These are phyloP conservation scores for Suillus lakei DNA, from an alignment of 768 basidiomycete species.

Conservation along the genomic window DNA sequence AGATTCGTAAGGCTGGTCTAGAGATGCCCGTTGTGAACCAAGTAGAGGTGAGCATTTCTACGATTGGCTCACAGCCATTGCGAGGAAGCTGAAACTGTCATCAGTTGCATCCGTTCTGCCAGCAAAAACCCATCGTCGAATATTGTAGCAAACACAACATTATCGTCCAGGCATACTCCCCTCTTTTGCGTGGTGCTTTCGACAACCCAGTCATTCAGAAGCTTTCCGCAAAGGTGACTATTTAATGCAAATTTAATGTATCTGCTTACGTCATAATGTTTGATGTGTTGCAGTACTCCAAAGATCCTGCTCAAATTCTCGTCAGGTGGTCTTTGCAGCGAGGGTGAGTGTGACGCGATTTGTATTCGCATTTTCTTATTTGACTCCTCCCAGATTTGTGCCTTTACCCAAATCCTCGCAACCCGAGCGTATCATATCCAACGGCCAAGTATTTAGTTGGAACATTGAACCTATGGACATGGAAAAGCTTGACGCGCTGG, in stretches of 20 bases:
- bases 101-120: constrained; percentile 39
- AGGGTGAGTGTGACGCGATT: constrained; percentile 46
- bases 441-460: constrained; percentile 52
- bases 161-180: constrained; percentile 44
- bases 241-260: too few relatives aligned
- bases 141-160: constrained; percentile 43
- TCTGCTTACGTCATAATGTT: background rate
- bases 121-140: constrained; percentile 40
- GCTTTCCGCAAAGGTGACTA: constrained; percentile 56
- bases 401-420: constrained; percentile 56
- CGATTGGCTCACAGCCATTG: too few relatives aligned
- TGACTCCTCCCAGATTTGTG: constrained; percentile 37
- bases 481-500: constrained; percentile 45
- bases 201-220: constrained; percentile 53
- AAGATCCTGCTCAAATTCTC: constrained; percentile 75
- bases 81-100: background rate
- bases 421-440: constrained; percentile 45
- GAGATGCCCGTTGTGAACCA: constrained; percentile 74
- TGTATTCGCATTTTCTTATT: constrained; percentile 8
- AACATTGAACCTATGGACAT: constrained; percentile 48
- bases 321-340: constrained; percentile 86
- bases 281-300: constrained; percentile 45
- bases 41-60: constrained; percentile 56
- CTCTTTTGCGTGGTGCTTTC: constrained; percentile 40
- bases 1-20: constrained; percentile 62